These are phyloP conservation scores for Leersia perrieri DNA, from an alignment of 176 grass and related monocot species.

Conservation along the genomic window DNA sequence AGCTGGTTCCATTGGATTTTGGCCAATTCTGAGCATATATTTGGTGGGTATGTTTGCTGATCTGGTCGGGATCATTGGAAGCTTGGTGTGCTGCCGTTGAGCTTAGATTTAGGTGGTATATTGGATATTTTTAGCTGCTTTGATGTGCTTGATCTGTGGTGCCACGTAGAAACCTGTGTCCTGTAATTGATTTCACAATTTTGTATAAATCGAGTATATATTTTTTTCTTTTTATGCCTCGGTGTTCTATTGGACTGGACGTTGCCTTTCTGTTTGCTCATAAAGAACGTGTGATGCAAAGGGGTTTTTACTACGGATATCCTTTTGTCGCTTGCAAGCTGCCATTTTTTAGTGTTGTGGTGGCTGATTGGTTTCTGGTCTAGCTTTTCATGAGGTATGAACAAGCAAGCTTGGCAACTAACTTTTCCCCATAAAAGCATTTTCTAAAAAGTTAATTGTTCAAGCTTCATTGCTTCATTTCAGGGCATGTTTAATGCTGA, in stretches of 20 bases:
- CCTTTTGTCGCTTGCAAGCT: slow-evolving; percentile 1
- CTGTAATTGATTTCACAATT: neutral
- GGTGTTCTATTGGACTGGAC: neutral
- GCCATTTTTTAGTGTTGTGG: neutral
- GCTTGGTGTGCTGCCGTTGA: neutral
- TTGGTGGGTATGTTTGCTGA: neutral
- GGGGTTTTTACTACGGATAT: neutral
- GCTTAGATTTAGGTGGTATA: slow-evolving; percentile 23
- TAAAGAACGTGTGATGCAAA: neutral
- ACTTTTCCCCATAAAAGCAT: neutral
- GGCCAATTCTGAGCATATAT: neutral
- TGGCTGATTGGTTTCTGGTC: neutral
- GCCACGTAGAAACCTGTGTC: neutral
- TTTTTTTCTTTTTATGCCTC: neutral
- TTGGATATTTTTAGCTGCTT: slow-evolving; percentile 25
- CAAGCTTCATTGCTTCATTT: neutral
- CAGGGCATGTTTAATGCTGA: neutral
- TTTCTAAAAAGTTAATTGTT: neutral
- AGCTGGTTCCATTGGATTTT: slow-evolving; percentile 14
- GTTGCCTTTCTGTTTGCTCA: neutral
- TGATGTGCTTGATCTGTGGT: slow-evolving; percentile 14
- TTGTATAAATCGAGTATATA: neutral
- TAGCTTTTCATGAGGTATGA: neutral
- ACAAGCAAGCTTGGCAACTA: neutral
- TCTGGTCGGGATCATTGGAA: neutral